These are phyloP conservation scores for Puccinia coronata DNA, from an alignment of 1,284 basidiomycete genomes.

Conservation along the genomic window DNA sequence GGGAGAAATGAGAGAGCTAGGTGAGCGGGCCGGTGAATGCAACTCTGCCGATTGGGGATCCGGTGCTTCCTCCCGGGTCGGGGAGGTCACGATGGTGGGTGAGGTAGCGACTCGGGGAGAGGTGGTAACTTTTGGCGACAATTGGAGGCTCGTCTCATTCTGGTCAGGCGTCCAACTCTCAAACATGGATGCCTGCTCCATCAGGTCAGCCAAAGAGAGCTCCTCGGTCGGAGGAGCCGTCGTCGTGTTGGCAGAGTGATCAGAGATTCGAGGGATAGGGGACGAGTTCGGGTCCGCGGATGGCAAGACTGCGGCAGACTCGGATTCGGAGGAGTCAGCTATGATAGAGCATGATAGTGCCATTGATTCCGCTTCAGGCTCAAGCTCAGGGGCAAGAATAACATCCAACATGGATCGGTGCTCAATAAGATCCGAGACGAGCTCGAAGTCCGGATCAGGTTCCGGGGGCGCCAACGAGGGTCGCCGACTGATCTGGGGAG, in stretches of 20 bases:
- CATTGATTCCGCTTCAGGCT: neutral
- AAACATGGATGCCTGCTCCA: constrained; percentile 46
- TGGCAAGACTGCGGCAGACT: neutral
- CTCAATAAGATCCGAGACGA: constrained; percentile 45
- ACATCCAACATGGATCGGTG: constrained; percentile 41
- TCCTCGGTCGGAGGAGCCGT: constrained; percentile 32
- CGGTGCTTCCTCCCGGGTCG: neutral
- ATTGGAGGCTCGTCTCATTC: neutral
- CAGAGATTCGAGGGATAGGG: neutral
- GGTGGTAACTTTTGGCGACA: neutral
- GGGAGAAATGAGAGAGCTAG: neutral
- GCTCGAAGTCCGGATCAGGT: constrained; percentile 40
- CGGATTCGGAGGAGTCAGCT: neutral
- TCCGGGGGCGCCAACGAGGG: neutral
- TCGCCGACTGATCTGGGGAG: neutral
- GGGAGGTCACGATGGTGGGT: neutral
- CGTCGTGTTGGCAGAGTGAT: neutral
- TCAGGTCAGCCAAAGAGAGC: constrained; percentile 32
- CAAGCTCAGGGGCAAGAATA: constrained; percentile 20
- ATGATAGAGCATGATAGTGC: neutral
- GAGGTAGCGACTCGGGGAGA: neutral
- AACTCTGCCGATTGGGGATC: neutral
- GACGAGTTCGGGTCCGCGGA: neutral
- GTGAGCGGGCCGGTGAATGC: neutral
- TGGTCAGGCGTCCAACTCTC: constrained; percentile 39